Conservation (phyloP, 768 basidiomycete species). For the Suillus lakei region DNA sequence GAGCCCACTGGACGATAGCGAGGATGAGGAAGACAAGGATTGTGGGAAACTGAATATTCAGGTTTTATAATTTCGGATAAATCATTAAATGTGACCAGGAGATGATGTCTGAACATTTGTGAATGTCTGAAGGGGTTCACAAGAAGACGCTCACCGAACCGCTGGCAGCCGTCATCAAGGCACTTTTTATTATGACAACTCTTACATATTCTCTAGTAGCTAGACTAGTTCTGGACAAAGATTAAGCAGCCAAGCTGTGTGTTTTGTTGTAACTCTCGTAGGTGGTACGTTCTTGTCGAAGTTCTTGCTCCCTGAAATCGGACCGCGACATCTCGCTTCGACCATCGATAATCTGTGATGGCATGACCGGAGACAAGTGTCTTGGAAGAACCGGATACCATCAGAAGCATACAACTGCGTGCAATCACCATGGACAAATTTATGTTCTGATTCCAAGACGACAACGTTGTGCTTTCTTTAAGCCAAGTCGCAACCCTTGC, state of each 20-base stretch:
- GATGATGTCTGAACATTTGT: constrained; percentile 13
- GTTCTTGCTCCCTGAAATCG: too few species aligned
- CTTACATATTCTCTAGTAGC: not conserved
- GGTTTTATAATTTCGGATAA: constrained; percentile 51
- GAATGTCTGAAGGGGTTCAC: constrained; percentile 12
- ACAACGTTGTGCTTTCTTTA: constrained; percentile 3
- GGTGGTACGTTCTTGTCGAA: too few species aligned
- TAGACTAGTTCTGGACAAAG: not conserved
- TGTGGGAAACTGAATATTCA: constrained; percentile 38
- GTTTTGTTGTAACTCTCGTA: too few species aligned
- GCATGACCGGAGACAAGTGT: too few species aligned
- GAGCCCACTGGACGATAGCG: constrained; percentile 39
- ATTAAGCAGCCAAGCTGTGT: too few species aligned
- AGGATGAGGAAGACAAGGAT: constrained; percentile 35
- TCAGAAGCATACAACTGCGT: constrained; percentile 10
- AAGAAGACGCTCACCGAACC: not conserved
- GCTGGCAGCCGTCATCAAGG: constrained; percentile 15
- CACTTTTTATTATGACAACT: constrained; percentile 1
- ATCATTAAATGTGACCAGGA: constrained; percentile 23
- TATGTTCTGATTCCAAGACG: not conserved
- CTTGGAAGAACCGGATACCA: too few species aligned
- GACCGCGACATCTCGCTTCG: too few species aligned
- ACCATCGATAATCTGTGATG: not conserved
- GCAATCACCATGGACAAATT: not conserved
- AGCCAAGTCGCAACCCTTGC: too few species aligned